phyloP scores from a whole-genome alignment of 2,329 filamentous ascomycete species.

The Venturia nashicola region DNA sequence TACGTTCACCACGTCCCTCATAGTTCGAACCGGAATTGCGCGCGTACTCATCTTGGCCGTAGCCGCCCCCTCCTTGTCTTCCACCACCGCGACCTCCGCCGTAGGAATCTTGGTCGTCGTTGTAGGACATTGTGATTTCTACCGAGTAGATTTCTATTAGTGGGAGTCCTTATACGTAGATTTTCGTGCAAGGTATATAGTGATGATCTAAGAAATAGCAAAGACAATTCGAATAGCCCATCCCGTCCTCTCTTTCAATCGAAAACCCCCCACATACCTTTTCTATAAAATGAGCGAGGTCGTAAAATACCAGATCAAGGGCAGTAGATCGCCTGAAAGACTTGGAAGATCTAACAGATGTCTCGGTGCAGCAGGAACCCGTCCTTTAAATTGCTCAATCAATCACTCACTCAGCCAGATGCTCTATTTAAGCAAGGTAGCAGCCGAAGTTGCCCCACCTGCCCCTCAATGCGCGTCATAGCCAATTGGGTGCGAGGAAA shows the following conservation, averaged over 20 bases:
- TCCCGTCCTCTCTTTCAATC: too few species aligned
- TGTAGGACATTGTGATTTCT: slow-evolving; percentile 23
- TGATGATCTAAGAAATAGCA: not conserved
- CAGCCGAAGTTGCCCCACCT: not conserved
- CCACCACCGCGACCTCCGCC: not conserved
- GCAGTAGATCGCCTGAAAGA: not conserved
- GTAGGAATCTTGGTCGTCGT: slow-evolving; percentile 16
- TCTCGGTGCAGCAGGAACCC: not conserved
- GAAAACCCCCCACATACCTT: too few species aligned
- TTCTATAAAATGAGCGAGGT: not conserved
- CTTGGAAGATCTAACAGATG: not conserved
- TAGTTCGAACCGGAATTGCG: not conserved
- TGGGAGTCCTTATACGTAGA: not conserved
- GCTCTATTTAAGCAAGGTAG: too few species aligned
- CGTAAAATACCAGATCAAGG: not conserved
- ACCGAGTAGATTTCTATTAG: not conserved
- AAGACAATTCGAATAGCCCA: too few species aligned
- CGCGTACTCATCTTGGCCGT: slow-evolving; percentile 2
- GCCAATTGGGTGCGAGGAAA: not conserved
- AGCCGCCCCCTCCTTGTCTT: slow-evolving; percentile 9
- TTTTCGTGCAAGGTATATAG: not conserved
- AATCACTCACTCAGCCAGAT: not conserved
- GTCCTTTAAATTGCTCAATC: not conserved
- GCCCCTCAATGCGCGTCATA: not conserved
- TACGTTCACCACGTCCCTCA: not conserved